Conservation (phyloP, 139 green algal genomes). For the Chlorella vulgaris region DNA sequence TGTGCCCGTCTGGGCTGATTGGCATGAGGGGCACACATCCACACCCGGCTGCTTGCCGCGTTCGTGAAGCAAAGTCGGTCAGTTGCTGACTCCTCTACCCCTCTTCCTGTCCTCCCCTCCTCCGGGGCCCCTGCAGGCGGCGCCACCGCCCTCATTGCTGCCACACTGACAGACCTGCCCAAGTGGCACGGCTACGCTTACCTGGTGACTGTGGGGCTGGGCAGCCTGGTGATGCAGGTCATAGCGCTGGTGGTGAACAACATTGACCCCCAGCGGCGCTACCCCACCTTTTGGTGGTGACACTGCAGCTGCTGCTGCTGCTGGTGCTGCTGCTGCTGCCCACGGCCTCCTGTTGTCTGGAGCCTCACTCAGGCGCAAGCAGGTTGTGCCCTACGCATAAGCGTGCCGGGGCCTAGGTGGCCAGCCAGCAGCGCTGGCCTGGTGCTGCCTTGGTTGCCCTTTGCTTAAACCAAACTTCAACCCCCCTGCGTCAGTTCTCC, state of each 20-base stretch:
- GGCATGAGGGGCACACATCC: too few relatives aligned
- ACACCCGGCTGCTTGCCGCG: too few relatives aligned
- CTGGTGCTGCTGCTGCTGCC: neutral
- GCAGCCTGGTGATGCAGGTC: conserved; percentile 30
- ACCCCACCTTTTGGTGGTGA: conserved; percentile 37
- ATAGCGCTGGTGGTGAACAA: conserved; percentile 43
- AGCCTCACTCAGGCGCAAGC: too few relatives aligned
- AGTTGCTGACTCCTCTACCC: neutral
- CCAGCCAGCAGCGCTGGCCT: too few relatives aligned
- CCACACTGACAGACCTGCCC: conserved; percentile 8
- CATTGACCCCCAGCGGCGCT: conserved; percentile 22
- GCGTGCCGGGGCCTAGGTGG: too few relatives aligned
- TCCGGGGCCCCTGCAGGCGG: conserved; percentile 15
- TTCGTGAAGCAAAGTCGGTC: neutral
- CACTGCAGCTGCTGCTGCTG: neutral
- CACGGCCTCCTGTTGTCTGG: neutral
- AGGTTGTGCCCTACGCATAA: too few relatives aligned
- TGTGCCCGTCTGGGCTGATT: too few relatives aligned
- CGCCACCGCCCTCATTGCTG: conserved; percentile 42
- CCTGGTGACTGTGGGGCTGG: conserved; percentile 29
- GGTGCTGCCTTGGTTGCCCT: too few relatives aligned
- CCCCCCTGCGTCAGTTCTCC: too few relatives aligned
- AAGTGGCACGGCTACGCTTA: conserved; percentile 44
- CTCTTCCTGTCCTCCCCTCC: neutral
- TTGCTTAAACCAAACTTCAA: too few relatives aligned